Base-by-base conservation (phyloP, 768 basidiomycete genomes). In the Tricholoma bakamatsutake region DNA sequence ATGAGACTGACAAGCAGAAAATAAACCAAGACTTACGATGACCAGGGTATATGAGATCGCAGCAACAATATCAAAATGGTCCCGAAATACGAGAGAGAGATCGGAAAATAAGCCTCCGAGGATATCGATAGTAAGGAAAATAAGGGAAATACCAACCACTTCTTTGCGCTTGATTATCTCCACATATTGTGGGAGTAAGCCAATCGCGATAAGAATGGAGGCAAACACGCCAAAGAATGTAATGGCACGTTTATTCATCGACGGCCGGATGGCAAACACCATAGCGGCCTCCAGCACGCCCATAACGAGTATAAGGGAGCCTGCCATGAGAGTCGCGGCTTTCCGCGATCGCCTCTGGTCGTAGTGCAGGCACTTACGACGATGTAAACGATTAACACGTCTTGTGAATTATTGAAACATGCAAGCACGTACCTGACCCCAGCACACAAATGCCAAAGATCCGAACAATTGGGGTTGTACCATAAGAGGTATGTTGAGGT, bases 401-500 rank as follows among this genome's bases (percentile, higher is more conserved):
- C 12, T 4, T 27, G 8, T 42, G n/a, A 6, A 11, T 37, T 9
- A 6, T 33, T n/a, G 6, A 27, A 27, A 17, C 55, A 21, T 27
- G n/a, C 28, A 37, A 12, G 45, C 3, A n/a, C 24, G 54, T 64
- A 84, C 84, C 76, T 90, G 87, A 0, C 77, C 76, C 82, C 85
- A 88, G 2, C 83, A 85, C 10, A 86, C 59, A 3, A 87, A 71
- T 0, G 76, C 70, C 11, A 93, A 71, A 24, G 80, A 70, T 0
- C 80, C 81, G 63, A 92, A 88, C 1, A 84, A 60, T 57, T 86
- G 84, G 5, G 83, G 81, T 65, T 88, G 83, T 2, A 86, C 56
- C 43, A 88, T 85, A 40, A 92, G 76, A 0, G 90, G 88, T 34
- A 90, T 79, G 64, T 84, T 89, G 37, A 91, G 67, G 52, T 81